Conservation (phyloP, 495 filamentous ascomycete genomes). For the Oleoguttula mirabilis region DNA sequence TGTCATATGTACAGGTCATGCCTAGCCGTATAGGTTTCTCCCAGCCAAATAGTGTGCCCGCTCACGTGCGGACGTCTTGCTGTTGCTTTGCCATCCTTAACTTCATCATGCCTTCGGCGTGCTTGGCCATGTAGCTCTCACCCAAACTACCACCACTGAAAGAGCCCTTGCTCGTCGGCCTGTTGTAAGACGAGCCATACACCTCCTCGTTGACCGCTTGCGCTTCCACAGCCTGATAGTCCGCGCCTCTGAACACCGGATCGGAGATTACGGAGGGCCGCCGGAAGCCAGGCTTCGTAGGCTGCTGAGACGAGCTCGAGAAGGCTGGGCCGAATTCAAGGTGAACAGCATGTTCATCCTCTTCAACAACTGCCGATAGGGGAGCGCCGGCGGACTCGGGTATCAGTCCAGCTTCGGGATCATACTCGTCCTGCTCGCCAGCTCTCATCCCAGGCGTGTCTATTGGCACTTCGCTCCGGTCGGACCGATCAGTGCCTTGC, state of each 20-base stretch:
- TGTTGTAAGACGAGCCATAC: conserved; percentile 7
- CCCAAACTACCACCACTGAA: conserved; percentile 12
- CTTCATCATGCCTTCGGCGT: conserved; percentile 10
- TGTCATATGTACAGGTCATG: no score
- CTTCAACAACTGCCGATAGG: background rate
- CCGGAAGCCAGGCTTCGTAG: conserved; percentile 12
- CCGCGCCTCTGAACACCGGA: conserved; percentile 4
- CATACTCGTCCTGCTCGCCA: background rate
- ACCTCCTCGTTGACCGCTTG: conserved; percentile 6
- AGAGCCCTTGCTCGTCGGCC: conserved; percentile 3
- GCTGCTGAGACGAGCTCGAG: conserved; percentile 8
- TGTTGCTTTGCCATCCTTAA: conserved; percentile 6
- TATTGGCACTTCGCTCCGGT: background rate
- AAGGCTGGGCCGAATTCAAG: conserved; percentile 7
- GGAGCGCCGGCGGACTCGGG: background rate
- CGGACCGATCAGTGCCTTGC: background rate
- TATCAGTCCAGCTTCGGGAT: conserved; percentile 7
- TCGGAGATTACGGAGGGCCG: conserved; percentile 11
- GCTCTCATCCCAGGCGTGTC: background rate
- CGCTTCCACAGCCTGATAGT: conserved; percentile 5
- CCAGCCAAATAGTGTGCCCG: no score
- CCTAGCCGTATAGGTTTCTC: no score
- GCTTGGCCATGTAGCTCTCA: conserved; percentile 16
- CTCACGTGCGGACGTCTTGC: no score
- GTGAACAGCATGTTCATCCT: background rate